Conservation (phyloP, 306 rosid genomes). For the Pachyrhizus erosus region DNA sequence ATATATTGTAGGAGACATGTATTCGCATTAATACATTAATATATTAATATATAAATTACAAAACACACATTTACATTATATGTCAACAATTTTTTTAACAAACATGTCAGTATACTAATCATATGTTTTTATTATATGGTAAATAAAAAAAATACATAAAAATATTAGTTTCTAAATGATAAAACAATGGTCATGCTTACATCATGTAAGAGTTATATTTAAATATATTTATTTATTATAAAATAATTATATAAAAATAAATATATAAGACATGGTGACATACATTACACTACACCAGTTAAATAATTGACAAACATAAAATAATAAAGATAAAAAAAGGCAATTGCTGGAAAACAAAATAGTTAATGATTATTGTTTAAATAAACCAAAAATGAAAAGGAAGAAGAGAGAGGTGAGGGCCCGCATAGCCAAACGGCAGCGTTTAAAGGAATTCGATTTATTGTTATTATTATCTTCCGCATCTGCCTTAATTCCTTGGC, state of each 20-base stretch:
- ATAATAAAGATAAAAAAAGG: background rate
- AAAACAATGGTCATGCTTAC: too few species aligned
- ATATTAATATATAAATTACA: too few species aligned
- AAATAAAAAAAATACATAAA: too few species aligned
- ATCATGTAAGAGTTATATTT: background rate
- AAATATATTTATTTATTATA: too few species aligned
- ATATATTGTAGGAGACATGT: too few species aligned
- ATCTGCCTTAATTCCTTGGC: background rate
- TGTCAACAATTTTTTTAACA: too few species aligned
- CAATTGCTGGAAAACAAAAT: background rate
- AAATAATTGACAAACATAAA: background rate
- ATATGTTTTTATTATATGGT: too few species aligned
- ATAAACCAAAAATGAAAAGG: background rate
- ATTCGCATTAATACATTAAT: too few species aligned
- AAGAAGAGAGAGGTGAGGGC: background rate
- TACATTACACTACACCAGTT: background rate
- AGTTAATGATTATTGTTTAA: background rate
- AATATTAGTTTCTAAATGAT: background rate
- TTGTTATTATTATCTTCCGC: background rate
- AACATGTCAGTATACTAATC: too few species aligned
- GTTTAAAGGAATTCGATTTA: background rate
- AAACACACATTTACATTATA: too few species aligned
- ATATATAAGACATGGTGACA: background rate
- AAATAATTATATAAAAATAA: too few species aligned
- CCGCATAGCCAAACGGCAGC: background rate